Conservation (phyloP, 2,329 filamentous ascomycete species). For the Stromatinia cepivora region DNA sequence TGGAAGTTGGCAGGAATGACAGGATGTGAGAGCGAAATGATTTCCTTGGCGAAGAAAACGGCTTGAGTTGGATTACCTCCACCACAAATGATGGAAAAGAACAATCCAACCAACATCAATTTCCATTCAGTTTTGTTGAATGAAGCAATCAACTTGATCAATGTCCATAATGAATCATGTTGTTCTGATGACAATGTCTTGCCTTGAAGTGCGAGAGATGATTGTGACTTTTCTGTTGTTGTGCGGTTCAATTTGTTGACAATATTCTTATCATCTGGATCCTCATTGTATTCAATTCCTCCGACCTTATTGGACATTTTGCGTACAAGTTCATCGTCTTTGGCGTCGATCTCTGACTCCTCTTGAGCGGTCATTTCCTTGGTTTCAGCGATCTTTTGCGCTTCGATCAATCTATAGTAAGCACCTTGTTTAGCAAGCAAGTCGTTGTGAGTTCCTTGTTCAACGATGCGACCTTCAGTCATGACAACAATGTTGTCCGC, state of each 20-base stretch:
- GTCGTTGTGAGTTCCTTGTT: slow-evolving; percentile 85
- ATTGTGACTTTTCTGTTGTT: slow-evolving; percentile 59
- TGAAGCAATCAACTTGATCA: slow-evolving; percentile 75
- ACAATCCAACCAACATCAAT: slow-evolving; percentile 70
- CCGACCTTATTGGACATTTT: slow-evolving; percentile 47
- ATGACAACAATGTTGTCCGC: slow-evolving; percentile 97
- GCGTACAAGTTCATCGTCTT: slow-evolving; percentile 54
- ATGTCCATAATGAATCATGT: slow-evolving; percentile 69
- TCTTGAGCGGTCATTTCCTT: slow-evolving; percentile 56
- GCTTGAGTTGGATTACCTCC: slow-evolving; percentile 75
- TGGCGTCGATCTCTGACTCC: slow-evolving; percentile 50
- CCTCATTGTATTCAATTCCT: slow-evolving; percentile 47
- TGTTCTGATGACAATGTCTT: slow-evolving; percentile 51
- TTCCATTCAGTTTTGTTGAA: slow-evolving; percentile 76
- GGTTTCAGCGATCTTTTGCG: slow-evolving; percentile 74
- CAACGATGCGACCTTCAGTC: slow-evolving; percentile 78
- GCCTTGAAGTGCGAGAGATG: slow-evolving; percentile 67
- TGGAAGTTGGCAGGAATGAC: slow-evolving; percentile 39
- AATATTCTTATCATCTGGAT: slow-evolving; percentile 62
- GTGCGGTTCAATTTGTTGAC: slow-evolving; percentile 57
- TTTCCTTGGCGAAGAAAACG: slow-evolving; percentile 87
- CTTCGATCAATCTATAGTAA: slow-evolving; percentile 83
- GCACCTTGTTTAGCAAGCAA: slow-evolving; percentile 69
- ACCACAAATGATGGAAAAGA: slow-evolving; percentile 75
- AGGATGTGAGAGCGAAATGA: slow-evolving; percentile 61